These are phyloP conservation scores for Russula olivacea DNA, from an alignment of 768 basidiomycete species.

Conservation along the genomic window DNA sequence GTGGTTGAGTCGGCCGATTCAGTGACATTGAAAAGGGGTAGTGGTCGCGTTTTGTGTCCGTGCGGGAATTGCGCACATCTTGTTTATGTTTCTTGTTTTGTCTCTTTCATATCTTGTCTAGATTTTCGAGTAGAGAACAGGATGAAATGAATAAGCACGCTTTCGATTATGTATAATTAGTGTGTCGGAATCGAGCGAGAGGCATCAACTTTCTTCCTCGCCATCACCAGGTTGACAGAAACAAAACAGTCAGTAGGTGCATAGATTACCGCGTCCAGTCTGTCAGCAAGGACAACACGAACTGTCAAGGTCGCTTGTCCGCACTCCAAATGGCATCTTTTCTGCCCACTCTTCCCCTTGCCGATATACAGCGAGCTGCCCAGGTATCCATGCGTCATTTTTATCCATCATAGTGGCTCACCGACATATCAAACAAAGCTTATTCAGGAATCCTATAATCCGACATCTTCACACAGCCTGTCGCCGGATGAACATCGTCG, in stretches of 20 bases:
- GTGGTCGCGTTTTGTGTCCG: background rate
- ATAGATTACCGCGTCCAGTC: background rate
- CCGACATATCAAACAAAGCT: conserved; percentile 38
- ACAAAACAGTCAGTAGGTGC: too few species aligned
- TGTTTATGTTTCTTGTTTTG: background rate
- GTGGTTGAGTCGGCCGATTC: background rate
- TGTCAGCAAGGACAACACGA: background rate
- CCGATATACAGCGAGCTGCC: conserved; percentile 52
- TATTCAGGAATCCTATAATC: conserved; percentile 56
- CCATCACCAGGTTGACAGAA: background rate
- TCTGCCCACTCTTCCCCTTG: conserved; percentile 47
- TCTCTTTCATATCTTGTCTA: background rate
- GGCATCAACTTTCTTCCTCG: background rate
- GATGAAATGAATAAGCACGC: too few species aligned
- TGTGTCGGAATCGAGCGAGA: background rate
- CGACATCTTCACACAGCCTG: conserved; percentile 41
- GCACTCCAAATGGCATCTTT: conserved; percentile 31
- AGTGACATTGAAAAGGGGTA: background rate
- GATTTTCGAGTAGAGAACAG: background rate
- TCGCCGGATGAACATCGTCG: conserved; percentile 56
- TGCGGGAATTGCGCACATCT: background rate
- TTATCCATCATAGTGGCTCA: conserved; percentile 10
- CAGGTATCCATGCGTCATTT: conserved; percentile 40
- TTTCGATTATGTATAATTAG: background rate
- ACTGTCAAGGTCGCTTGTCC: background rate